Percentiles rank a stretch among this genome's conserved stretches.
Conservation (phyloP, 257 asterid genomes). For the Solanum gandarillasii region DNA sequence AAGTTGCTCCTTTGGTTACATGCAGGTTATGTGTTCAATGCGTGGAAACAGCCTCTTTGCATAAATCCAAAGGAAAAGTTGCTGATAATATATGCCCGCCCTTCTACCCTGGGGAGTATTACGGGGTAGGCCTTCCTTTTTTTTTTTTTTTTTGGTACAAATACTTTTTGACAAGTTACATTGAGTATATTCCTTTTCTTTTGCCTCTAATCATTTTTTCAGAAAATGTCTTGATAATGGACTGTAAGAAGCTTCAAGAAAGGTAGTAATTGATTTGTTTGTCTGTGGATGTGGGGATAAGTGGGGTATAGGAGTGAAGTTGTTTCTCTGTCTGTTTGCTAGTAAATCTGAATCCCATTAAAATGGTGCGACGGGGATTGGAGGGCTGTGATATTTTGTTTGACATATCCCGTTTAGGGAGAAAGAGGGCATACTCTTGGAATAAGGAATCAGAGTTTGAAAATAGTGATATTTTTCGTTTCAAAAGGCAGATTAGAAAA, state of each 20-base stretch:
- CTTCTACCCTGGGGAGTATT: not conserved
- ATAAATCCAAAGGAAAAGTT: not conserved
- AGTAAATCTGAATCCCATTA: not conserved
- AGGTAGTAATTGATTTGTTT: not conserved
- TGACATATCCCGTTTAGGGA: not conserved
- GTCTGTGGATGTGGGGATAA: not conserved
- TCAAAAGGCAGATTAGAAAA: not conserved
- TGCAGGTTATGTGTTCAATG: not conserved
- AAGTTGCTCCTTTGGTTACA: not conserved
- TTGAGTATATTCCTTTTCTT: not conserved
- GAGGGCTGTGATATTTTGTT: not conserved
- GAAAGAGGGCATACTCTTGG: not conserved
- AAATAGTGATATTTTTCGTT: not conserved
- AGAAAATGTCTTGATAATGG: not conserved
- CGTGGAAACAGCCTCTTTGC: not conserved
- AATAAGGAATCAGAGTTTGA: not conserved
- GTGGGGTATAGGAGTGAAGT: not conserved
- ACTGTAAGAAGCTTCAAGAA: not conserved
- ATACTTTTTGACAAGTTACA: not conserved
- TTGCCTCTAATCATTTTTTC: not conserved
- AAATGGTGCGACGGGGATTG: not conserved
- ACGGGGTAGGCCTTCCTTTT: not conserved
- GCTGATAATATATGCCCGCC: not conserved
- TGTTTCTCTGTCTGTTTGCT: conserved; percentile 1
- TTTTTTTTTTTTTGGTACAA: not conserved